Conservation (phyloP, 768 basidiomycete genomes). For the Boletus vermiculosoides region DNA sequence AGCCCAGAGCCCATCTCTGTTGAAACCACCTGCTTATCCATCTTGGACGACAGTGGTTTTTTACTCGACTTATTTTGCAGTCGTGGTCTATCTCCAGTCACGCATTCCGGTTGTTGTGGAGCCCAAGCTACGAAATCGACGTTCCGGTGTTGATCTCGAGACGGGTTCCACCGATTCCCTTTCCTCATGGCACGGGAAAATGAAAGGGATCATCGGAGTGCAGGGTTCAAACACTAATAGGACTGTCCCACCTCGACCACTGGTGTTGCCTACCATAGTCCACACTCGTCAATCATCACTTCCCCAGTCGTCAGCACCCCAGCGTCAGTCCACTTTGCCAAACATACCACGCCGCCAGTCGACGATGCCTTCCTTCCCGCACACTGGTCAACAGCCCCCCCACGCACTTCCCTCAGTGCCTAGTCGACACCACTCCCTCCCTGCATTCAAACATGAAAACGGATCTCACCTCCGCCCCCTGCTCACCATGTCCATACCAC, state of each 20-base stretch:
- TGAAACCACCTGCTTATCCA: slow-evolving; percentile 2
- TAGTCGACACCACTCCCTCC: slow-evolving; percentile 26
- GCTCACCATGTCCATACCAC: slow-evolving; percentile 4
- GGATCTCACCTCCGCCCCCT: not conserved
- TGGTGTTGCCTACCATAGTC: slow-evolving; percentile 10
- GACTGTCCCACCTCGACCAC: not conserved
- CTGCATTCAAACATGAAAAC: slow-evolving; percentile 15
- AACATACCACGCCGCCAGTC: slow-evolving; percentile 12
- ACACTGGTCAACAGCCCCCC: not conserved
- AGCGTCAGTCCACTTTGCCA: not conserved
- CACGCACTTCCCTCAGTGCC: not conserved
- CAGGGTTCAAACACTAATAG: not conserved
- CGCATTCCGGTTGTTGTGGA: slow-evolving; percentile 24
- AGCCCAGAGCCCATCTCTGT: slow-evolving; percentile 21
- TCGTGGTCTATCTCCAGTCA: slow-evolving; percentile 37
- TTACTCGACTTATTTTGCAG: slow-evolving; percentile 43
- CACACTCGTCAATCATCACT: slow-evolving; percentile 6
- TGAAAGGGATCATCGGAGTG: not conserved
- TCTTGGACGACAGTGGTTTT: slow-evolving; percentile 36
- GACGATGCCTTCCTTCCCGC: slow-evolving; percentile 2
- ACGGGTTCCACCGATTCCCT: slow-evolving; percentile 9
- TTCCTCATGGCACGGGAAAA: slow-evolving; percentile 3
- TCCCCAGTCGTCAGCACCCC: not conserved
- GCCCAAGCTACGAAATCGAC: not conserved
- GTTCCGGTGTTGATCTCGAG: slow-evolving; percentile 20